phyloP scores from a whole-genome alignment of 768 basidiomycete species.

The Myochromella boudieri region DNA sequence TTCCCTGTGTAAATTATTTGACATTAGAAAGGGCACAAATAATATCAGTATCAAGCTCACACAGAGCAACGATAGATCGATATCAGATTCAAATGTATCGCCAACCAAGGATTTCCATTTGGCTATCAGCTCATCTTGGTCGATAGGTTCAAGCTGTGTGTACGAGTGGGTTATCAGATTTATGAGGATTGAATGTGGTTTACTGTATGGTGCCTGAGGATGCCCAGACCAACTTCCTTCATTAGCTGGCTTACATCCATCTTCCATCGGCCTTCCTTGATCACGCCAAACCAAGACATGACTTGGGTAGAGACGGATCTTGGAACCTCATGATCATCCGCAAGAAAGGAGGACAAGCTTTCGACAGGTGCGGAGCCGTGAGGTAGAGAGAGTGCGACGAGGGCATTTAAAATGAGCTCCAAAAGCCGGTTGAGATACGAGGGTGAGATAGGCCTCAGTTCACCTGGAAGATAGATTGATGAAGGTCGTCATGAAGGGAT shows the following conservation, averaged over 20 bases:
- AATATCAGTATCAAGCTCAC: constrained; percentile 39
- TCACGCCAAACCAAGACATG: constrained; percentile 79
- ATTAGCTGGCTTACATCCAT: constrained; percentile 64
- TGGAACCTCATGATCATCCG: constrained; percentile 72
- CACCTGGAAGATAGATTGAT: constrained; percentile 38
- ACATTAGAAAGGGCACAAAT: neutral
- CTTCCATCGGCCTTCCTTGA: constrained; percentile 57
- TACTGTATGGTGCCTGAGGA: constrained; percentile 66
- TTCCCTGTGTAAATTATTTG: constrained; percentile 52
- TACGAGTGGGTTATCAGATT: no score
- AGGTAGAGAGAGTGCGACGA: constrained; percentile 62
- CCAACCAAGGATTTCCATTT: constrained; percentile 78
- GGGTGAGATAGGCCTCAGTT: constrained; percentile 71
- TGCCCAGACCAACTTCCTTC: constrained; percentile 73
- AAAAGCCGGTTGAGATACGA: constrained; percentile 69
- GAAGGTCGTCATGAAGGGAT: neutral
- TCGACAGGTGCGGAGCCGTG: constrained; percentile 55
- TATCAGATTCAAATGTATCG: constrained; percentile 65
- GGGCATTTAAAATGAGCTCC: constrained; percentile 69
- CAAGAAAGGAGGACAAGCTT: constrained; percentile 57
- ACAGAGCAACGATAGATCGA: constrained; percentile 66
- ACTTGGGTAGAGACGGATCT: constrained; percentile 63
- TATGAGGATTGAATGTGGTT: no score
- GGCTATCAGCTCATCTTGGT: constrained; percentile 51
- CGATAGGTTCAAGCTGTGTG: constrained; percentile 65